Percentiles rank a stretch among this genome's conserved stretches.
Conservation (phyloP, 495 filamentous ascomycete species). For the Letharia lupina region DNA sequence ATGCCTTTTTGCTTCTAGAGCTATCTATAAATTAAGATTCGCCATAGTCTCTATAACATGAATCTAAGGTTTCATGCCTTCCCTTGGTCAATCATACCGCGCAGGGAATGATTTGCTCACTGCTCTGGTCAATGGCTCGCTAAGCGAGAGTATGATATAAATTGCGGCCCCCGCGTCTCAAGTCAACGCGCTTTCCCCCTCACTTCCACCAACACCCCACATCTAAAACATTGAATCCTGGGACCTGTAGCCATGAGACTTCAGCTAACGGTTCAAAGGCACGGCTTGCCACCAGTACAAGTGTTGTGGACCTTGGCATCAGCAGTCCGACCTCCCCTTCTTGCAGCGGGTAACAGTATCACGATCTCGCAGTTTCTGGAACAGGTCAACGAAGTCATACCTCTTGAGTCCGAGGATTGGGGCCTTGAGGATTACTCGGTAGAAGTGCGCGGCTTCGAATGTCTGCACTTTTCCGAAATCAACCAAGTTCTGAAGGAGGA, state of each 20-base stretch:
- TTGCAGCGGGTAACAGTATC: slow-evolving; percentile 44
- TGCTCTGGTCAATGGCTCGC: neutral
- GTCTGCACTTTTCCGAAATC: slow-evolving; percentile 76
- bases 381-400: slow-evolving; percentile 72
- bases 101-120: neutral
- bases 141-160: neutral
- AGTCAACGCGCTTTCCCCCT: slow-evolving; percentile 7
- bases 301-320: slow-evolving; percentile 61
- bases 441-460: slow-evolving; percentile 76
- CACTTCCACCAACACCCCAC: neutral
- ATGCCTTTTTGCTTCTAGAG: neutral
- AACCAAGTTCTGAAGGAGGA: slow-evolving; percentile 65
- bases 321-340: slow-evolving; percentile 34
- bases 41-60: neutral
- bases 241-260: slow-evolving; percentile 55
- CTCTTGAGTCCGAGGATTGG: slow-evolving; percentile 76
- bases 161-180: neutral
- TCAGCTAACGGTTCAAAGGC: slow-evolving; percentile 70
- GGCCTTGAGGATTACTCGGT: slow-evolving; percentile 91
- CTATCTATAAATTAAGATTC: neutral
- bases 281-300: slow-evolving; percentile 65
- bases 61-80: neutral
- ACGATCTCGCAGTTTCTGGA: slow-evolving; percentile 79
- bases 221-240: neutral
- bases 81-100: neutral